These are phyloP conservation scores for Aspergillus sp. DNA, from an alignment of 2,329 filamentous ascomycete genomes.

Conservation along the genomic window DNA sequence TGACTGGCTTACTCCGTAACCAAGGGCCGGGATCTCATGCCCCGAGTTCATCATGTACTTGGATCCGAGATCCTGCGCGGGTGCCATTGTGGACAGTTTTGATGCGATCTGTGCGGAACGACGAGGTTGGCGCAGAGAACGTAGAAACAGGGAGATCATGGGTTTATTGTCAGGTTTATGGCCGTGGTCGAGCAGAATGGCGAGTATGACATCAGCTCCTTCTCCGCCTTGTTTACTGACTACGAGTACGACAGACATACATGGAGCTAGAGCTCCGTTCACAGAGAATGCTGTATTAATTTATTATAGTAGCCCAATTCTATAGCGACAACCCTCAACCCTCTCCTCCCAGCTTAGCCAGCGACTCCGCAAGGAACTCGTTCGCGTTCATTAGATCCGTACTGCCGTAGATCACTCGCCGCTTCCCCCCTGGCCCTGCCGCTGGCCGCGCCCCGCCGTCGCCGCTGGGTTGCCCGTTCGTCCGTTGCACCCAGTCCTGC, in stretches of 20 bases:
- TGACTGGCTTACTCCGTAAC: constrained; percentile 44
- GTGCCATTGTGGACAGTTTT: constrained; percentile 8
- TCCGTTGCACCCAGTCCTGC: constrained; percentile 87
- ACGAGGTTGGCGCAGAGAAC: no score
- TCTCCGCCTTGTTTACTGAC: no score
- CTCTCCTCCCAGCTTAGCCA: constrained; percentile 49
- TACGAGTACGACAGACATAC: no score
- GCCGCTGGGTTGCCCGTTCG: constrained; percentile 46
- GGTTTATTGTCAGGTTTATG: no score
- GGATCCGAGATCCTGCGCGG: constrained; percentile 15
- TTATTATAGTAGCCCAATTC: not conserved
- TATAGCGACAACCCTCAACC: constrained; percentile 20
- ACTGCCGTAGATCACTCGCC: constrained; percentile 86
- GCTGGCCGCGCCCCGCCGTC: constrained; percentile 29
- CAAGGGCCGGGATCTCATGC: constrained; percentile 51
- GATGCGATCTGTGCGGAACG: no score
- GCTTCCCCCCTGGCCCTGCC: constrained; percentile 19
- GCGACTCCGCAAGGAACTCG: constrained; percentile 50
- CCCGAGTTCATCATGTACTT: constrained; percentile 50
- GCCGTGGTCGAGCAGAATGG: no score
- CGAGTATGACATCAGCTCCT: no score
- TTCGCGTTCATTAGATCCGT: constrained; percentile 62
- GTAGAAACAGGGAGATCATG: no score
- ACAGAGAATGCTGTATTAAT: not conserved
- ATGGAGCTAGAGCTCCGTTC: no score